Evolutionary conservation across 2,329 filamentous ascomycete species (phyloP).

Genomic region (Arthrobotrys musiformis): DNA sequence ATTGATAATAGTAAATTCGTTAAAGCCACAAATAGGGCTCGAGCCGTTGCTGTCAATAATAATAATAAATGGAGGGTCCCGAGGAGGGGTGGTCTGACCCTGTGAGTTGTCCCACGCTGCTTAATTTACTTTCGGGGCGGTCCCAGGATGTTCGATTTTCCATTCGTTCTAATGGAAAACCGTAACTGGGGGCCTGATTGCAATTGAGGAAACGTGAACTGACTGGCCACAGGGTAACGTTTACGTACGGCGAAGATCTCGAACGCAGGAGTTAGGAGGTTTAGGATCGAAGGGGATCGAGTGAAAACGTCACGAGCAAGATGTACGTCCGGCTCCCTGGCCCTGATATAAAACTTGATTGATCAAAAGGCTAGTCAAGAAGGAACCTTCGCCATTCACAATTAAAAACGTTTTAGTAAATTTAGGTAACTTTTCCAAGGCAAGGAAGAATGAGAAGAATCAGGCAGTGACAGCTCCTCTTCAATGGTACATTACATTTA

Average conservation of each 20-base stretch:
- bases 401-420: constrained; percentile 28
- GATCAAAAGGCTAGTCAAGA: no score
- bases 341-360: constrained; percentile 52
- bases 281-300: constrained; percentile 28
- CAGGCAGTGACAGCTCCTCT: constrained; percentile 42
- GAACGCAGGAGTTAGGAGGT: constrained; percentile 54
- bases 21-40: constrained; percentile 54
- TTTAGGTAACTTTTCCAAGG: constrained; percentile 46
- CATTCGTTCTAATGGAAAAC: constrained; percentile 17
- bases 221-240: no score
- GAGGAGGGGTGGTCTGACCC: constrained; percentile 54
- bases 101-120: constrained; percentile 54
- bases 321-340: constrained; percentile 32
- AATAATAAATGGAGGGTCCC: constrained; percentile 34
- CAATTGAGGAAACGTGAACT: constrained; percentile 35
- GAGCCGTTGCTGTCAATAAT: constrained; percentile 51
- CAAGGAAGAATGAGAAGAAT: constrained; percentile 50
- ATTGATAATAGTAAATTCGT: constrained; percentile 42
- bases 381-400: constrained; percentile 18
- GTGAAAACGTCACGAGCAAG: constrained; percentile 42
- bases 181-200: constrained; percentile 13
- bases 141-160: constrained; percentile 42
- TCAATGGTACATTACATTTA: constrained; percentile 36
- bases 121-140: constrained; percentile 53
- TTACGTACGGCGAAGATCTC: constrained; percentile 28